These are phyloP conservation scores for Pontederia crassipes DNA, from an alignment of 176 grass and related monocot species.

Conservation along the genomic window DNA sequence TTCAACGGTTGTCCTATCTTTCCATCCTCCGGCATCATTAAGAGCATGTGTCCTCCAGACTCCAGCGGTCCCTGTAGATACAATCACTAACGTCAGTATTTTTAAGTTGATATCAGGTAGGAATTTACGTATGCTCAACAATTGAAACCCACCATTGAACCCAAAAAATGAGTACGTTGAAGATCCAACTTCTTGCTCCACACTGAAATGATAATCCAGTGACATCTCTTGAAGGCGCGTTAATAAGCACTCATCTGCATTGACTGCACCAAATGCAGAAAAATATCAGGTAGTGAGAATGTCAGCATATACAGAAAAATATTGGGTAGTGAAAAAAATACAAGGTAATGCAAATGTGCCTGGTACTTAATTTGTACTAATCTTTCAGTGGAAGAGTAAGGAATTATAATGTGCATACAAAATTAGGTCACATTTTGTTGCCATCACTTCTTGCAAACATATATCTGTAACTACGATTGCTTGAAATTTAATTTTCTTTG, in stretches of 20 bases:
- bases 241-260: constrained; percentile 61
- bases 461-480: too few relatives aligned
- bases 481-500: too few relatives aligned
- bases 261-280: constrained; percentile 25
- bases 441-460: too few relatives aligned
- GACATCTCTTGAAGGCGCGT: constrained; percentile 92
- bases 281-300: background rate
- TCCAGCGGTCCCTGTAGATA: constrained; percentile 37
- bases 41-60: constrained; percentile 64
- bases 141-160: constrained; percentile 44
- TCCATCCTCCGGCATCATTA: constrained; percentile 66
- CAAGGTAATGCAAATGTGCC: too few relatives aligned
- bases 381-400: too few relatives aligned
- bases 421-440: too few relatives aligned
- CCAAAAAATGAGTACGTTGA: constrained; percentile 72
- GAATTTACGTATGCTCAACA: background rate
- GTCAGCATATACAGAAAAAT: background rate
- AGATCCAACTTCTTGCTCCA: constrained; percentile 75
- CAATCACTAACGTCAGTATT: background rate
- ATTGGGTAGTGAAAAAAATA: background rate
- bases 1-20: constrained; percentile 84
- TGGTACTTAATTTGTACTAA: too few relatives aligned
- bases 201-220: constrained; percentile 77
- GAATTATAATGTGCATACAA: too few relatives aligned
- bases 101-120: background rate